Conservation (phyloP, 1,284 basidiomycete genomes). For the Athelia psychrophila region DNA sequence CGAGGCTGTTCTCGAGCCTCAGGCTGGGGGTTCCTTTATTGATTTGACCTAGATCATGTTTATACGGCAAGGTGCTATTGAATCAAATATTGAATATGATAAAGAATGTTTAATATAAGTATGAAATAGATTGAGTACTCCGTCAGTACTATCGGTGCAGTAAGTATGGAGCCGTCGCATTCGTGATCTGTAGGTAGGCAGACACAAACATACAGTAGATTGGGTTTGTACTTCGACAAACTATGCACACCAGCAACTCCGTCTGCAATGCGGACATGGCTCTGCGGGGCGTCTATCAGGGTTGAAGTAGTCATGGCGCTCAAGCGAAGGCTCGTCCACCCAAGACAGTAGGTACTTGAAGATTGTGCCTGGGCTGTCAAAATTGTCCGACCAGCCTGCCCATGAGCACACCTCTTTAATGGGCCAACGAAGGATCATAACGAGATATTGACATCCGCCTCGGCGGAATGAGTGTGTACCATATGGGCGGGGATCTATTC, state of each 20-base stretch:
- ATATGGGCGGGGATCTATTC: slow-evolving; percentile 24
- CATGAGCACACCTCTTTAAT: slow-evolving; percentile 30
- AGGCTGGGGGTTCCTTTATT: too few relatives aligned
- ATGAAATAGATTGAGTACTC: too few relatives aligned
- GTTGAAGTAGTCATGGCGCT: slow-evolving; percentile 28
- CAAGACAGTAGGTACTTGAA: slow-evolving; percentile 33
- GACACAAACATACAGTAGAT: too few relatives aligned
- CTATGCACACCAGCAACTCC: slow-evolving; percentile 25
- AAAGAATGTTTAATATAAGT: too few relatives aligned
- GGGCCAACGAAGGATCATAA: slow-evolving; percentile 13
- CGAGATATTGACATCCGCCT: slow-evolving; percentile 23
- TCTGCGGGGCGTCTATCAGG: slow-evolving; percentile 16
- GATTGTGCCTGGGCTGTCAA: slow-evolving; percentile 29
- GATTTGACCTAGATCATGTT: background rate
- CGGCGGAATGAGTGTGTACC: slow-evolving; percentile 30
- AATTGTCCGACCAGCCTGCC: slow-evolving; percentile 29
- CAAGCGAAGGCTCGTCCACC: slow-evolving; percentile 26
- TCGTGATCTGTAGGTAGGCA: too few relatives aligned
- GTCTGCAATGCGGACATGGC: slow-evolving; percentile 26
- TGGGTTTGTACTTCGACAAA: background rate
- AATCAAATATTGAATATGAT: too few relatives aligned
- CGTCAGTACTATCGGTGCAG: too few relatives aligned
- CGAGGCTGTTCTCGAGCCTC: too few relatives aligned
- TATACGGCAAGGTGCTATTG: background rate
- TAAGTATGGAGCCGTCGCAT: too few relatives aligned